phyloP scores from a whole-genome alignment of 192 early-diverging fungal genomes.

The Gaertneriomyces sp. region DNA sequence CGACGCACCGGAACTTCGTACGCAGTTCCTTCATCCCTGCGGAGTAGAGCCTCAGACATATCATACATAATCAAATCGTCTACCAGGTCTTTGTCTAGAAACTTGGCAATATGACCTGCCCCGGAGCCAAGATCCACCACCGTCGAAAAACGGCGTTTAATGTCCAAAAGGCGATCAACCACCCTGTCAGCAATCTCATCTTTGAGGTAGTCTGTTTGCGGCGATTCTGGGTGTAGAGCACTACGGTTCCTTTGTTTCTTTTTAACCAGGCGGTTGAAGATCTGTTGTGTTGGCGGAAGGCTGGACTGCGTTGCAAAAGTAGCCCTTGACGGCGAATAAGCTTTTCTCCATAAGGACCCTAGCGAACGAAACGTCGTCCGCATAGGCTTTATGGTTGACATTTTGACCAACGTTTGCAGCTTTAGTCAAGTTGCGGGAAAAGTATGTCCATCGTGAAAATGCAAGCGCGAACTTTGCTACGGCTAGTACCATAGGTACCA shows the following conservation, averaged over 20 bases:
- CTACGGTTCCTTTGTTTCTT: conserved; percentile 73
- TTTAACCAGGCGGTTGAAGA: conserved; percentile 83
- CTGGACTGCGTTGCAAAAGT: conserved; percentile 12
- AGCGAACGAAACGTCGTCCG: too few species aligned
- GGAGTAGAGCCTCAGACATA: conserved; percentile 61
- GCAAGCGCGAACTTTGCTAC: too few species aligned
- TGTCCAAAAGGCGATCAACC: conserved; percentile 86
- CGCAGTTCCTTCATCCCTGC: conserved; percentile 46
- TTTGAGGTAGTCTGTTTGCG: conserved; percentile 82
- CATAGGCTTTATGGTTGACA: too few species aligned
- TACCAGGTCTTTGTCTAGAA: conserved; percentile 75
- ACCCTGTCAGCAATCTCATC: conserved; percentile 86
- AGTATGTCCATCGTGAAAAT: too few species aligned
- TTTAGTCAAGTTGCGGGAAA: too few species aligned
- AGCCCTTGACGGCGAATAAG: too few species aligned
- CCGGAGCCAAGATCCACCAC: conserved; percentile 89
- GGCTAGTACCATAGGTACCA: too few species aligned
- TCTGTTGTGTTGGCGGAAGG: conserved; percentile 19
- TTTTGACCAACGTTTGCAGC: too few species aligned
- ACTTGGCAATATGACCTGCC: conserved; percentile 81
- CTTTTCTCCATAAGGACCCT: too few species aligned
- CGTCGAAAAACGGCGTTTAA: conserved; percentile 79
- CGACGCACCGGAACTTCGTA: conserved; percentile 68
- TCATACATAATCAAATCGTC: conserved; percentile 86
- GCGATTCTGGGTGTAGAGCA: conserved; percentile 50